phyloP scores from a whole-genome alignment of 805 yeast genomes.

The Isabelozyma rhagii region DNA sequence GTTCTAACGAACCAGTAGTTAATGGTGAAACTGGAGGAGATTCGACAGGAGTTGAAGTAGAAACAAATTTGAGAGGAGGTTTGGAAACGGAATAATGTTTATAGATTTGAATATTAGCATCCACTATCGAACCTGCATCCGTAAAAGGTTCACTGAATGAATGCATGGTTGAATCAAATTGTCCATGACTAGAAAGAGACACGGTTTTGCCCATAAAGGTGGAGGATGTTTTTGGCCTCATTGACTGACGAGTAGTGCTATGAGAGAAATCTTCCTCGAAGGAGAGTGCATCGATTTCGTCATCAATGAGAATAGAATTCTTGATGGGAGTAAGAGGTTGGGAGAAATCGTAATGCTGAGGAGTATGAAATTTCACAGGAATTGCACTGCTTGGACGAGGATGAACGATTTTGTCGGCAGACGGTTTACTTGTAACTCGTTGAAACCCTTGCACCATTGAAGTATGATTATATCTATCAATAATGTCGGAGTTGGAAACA shows the following conservation, averaged over 20 bases:
- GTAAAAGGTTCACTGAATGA: slow-evolving; percentile 4
- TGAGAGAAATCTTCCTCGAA: not conserved
- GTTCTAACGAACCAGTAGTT: not conserved
- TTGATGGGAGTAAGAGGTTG: not conserved
- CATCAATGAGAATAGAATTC: not conserved
- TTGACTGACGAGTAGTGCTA: not conserved
- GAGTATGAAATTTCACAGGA: not conserved
- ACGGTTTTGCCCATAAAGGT: not conserved
- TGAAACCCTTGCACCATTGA: no score
- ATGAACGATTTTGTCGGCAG: not conserved
- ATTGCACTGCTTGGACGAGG: not conserved
- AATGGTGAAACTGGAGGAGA: not conserved
- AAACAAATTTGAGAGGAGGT: slow-evolving; percentile 1
- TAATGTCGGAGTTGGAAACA: not conserved
- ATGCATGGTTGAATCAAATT: not conserved
- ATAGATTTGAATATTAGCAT: slow-evolving; percentile 12
- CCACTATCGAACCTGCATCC: slow-evolving; percentile 7
- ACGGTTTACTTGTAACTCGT: no score
- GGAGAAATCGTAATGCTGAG: not conserved
- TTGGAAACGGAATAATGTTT: slow-evolving; percentile 5
- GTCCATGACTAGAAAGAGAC: not conserved
- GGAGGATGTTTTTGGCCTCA: not conserved
- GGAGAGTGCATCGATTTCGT: not conserved
- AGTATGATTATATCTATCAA: not conserved
- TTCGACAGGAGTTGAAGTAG: not conserved